These are phyloP conservation scores for Rheum nobile DNA, from an alignment of 148 eudicot genomes.

Conservation along the genomic window DNA sequence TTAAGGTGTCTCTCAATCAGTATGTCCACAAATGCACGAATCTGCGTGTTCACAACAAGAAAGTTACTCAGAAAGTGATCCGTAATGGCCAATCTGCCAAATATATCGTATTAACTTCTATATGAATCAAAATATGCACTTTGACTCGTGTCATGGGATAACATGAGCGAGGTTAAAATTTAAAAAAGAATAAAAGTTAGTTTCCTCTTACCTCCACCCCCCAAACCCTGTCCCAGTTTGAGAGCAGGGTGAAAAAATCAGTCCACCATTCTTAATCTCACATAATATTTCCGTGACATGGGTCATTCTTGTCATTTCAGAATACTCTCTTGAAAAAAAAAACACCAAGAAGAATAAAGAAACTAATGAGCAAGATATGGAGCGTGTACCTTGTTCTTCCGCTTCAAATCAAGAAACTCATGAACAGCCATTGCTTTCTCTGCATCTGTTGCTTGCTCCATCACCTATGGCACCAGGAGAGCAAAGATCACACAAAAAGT, in stretches of 20 bases:
- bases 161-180: background rate
- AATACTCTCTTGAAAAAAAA: background rate
- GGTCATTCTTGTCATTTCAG: background rate
- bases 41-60: slow-evolving; percentile 35
- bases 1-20: slow-evolving; percentile 82
- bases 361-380: slow-evolving; percentile 1
- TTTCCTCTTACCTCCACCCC: background rate
- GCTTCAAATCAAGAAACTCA: slow-evolving; percentile 94
- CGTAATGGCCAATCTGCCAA: background rate
- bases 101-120: background rate
- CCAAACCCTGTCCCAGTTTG: background rate
- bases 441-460: slow-evolving; percentile 92
- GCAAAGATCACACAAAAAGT: slow-evolving; percentile 7
- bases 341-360: background rate
- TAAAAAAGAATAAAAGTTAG: background rate
- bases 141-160: background rate
- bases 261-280: background rate
- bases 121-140: background rate
- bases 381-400: slow-evolving; percentile 70
- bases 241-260: background rate
- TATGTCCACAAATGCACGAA: slow-evolving; percentile 93
- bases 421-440: slow-evolving; percentile 80
- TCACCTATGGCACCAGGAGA: slow-evolving; percentile 46
- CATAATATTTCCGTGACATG: background rate
- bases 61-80: background rate